These are phyloP conservation scores for Aspergillus flavus DNA, from an alignment of 2,329 filamentous ascomycete species.

Conservation along the genomic window DNA sequence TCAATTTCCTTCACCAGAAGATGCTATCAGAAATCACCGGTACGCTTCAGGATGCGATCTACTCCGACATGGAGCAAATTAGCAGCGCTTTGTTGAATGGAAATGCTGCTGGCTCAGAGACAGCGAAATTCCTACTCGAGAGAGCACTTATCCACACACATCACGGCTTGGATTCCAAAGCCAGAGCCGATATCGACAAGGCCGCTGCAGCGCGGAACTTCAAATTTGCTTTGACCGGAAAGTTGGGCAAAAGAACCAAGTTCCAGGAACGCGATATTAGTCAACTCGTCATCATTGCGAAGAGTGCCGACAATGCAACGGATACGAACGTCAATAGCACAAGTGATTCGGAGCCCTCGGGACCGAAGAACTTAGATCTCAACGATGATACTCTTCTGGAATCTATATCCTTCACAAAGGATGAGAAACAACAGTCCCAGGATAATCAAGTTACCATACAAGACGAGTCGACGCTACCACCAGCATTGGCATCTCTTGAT, in stretches of 20 bases:
- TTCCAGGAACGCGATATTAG: slow-evolving; percentile 59
- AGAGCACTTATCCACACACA: slow-evolving; percentile 80
- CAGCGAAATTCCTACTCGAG: slow-evolving; percentile 76
- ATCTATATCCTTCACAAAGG: slow-evolving; percentile 74
- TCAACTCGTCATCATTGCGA: slow-evolving; percentile 88
- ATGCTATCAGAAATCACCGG: slow-evolving; percentile 65
- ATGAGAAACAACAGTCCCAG: slow-evolving; percentile 45
- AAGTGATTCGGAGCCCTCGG: slow-evolving; percentile 34
- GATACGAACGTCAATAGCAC: slow-evolving; percentile 20
- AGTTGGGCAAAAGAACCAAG: slow-evolving; percentile 68
- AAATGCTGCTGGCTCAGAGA: slow-evolving; percentile 48
- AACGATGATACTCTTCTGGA: slow-evolving; percentile 95
- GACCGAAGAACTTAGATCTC: slow-evolving; percentile 71
- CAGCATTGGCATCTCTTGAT: slow-evolving; percentile 64
- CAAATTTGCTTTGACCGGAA: slow-evolving; percentile 79
- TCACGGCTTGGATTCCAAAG: slow-evolving; percentile 77
- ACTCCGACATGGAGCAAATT: slow-evolving; percentile 57
- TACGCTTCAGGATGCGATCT: slow-evolving; percentile 62
- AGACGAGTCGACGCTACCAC: slow-evolving; percentile 58
- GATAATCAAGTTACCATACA: slow-evolving; percentile 40
- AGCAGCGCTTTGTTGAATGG: slow-evolving; percentile 45
- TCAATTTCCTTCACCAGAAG: slow-evolving; percentile 73
- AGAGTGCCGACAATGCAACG: slow-evolving; percentile 58
- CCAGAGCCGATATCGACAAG: slow-evolving; percentile 68
- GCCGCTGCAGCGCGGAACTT: slow-evolving; percentile 72